Base-by-base conservation (phyloP, 2,329 filamentous ascomycete species). In the Blumeria graminis region DNA sequence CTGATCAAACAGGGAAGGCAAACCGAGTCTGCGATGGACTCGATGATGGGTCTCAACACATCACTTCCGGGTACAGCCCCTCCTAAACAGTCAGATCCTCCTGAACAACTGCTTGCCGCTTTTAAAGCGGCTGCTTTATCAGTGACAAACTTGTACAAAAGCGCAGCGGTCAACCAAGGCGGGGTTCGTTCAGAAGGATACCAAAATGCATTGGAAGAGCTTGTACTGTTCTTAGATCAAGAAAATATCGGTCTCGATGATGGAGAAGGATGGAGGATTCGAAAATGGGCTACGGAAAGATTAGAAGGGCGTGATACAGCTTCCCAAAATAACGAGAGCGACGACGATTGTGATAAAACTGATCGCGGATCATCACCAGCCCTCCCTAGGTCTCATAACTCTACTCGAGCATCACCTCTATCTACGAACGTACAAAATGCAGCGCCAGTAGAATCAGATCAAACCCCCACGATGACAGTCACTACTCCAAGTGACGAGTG, bases 121-220 rank as follows among this genome's bases (percentile, higher is more conserved):
- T 98, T 98, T 75, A 92, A 88, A 69, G 81, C 84, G 14, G 92
- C 92, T 36, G 92, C 92, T 18, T 75, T 95, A 36, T 94, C 88
- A 6, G 89, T 96, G 56, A 96, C 92, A 52, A 94, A 93, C 65
- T 80, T 98, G 13, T 96, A 96, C 72, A 95, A 94, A 70, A 89
- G 82, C 41, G 90, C 90, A 3, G 83, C 86, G 11, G 75, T 80
- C 35, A 84, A 86, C 53, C 82, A 92, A 67, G 75, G 82, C 54
- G 81, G 82, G 64, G 81, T 87, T 51, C 80, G 86, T 54, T 71
- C 78, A 55, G 82, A 89, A 41, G 92, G 92, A 32, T 96, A 95
- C 64, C 89, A 95, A 68, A 89, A 96, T 66, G 93, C 89, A 39
- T 72, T 98, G 39, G 87, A 95, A 61, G 90, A 96, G 62, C 72